Evolutionary conservation across 106 monocot species (phyloP).

Genomic region (Dendrobium huoshanense): DNA sequence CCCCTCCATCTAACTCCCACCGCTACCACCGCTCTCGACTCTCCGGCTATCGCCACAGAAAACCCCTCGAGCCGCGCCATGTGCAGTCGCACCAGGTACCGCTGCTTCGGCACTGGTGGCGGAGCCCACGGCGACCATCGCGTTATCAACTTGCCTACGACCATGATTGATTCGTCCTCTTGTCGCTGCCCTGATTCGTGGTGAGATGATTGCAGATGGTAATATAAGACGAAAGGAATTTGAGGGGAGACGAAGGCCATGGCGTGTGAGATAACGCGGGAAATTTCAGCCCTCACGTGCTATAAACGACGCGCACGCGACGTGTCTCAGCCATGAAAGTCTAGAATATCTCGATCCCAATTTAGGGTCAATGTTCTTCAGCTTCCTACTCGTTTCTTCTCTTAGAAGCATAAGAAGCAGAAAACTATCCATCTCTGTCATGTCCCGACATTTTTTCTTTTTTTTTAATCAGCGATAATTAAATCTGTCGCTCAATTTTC

Average conservation of each 20-base stretch:
- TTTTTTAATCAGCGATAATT: too few relatives aligned
- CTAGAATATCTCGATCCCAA: not conserved
- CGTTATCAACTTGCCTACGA: constrained; percentile 20
- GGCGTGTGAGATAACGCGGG: too few relatives aligned
- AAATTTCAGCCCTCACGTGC: not conserved
- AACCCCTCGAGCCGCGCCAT: constrained; percentile 34
- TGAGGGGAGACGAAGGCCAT: too few relatives aligned
- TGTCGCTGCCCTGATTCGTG: not conserved
- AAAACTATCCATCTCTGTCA: too few relatives aligned
- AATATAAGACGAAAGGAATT: not conserved
- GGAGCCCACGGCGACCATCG: constrained; percentile 28
- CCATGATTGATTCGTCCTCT: constrained; percentile 15
- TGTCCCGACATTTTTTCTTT: too few relatives aligned
- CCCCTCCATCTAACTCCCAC: constrained; percentile 23
- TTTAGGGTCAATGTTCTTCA: too few relatives aligned
- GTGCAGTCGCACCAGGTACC: constrained; percentile 17
- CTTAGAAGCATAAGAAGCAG: too few relatives aligned
- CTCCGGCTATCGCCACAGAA: not conserved
- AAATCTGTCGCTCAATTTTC: too few relatives aligned
- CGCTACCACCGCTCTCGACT: constrained; percentile 14
- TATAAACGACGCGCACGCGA: not conserved
- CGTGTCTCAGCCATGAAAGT: not conserved
- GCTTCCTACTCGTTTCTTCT: too few relatives aligned
- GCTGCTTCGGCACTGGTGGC: constrained; percentile 7
- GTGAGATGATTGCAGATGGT: not conserved